A percentile compares a stretch with the other conserved stretches of the same genome.
These are phyloP conservation scores for Nigrospora sphaerica DNA, from an alignment of 2,329 filamentous ascomycete species.

Conservation along the genomic window DNA sequence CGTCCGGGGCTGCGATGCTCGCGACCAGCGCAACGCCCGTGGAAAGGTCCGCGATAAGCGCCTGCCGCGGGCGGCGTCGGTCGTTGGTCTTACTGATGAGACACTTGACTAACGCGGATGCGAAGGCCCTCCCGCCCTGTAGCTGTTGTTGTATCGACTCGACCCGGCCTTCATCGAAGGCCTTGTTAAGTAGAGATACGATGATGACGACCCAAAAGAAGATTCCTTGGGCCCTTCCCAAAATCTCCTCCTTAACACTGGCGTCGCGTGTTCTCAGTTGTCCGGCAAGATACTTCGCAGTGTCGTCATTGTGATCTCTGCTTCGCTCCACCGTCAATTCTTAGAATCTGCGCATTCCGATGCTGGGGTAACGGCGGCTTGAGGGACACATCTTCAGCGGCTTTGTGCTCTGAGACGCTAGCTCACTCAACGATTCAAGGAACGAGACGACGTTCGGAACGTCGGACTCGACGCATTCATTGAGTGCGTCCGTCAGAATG, in stretches of 20 bases:
- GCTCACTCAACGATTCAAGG: neutral
- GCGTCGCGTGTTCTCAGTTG: neutral
- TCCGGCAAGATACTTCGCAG: neutral
- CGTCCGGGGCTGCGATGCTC: too few relatives aligned
- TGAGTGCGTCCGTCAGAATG: conserved; percentile 2
- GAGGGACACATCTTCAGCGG: neutral
- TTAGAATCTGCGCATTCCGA: conserved; percentile 1
- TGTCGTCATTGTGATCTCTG: neutral
- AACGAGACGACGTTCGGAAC: neutral
- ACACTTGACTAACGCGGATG: too few relatives aligned
- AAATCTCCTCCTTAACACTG: neutral
- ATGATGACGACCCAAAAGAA: conserved; percentile 31
- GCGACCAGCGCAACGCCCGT: too few relatives aligned
- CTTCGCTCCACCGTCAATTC: neutral
- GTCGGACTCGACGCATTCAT: conserved; percentile 1
- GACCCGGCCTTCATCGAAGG: conserved; percentile 5
- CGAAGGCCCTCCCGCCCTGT: too few relatives aligned
- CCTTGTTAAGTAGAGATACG: conserved; percentile 11
- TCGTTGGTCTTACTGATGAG: too few relatives aligned
- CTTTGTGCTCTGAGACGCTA: neutral
- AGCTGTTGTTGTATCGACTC: conserved; percentile 1
- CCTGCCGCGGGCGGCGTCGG: too few relatives aligned
- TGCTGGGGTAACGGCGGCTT: conserved; percentile 1
- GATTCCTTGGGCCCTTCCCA: conserved; percentile 25
- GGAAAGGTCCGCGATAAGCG: too few relatives aligned